Evolutionary conservation across 345 rosid genomes (phyloP).

Genomic region (Arabis hirsuta): DNA sequence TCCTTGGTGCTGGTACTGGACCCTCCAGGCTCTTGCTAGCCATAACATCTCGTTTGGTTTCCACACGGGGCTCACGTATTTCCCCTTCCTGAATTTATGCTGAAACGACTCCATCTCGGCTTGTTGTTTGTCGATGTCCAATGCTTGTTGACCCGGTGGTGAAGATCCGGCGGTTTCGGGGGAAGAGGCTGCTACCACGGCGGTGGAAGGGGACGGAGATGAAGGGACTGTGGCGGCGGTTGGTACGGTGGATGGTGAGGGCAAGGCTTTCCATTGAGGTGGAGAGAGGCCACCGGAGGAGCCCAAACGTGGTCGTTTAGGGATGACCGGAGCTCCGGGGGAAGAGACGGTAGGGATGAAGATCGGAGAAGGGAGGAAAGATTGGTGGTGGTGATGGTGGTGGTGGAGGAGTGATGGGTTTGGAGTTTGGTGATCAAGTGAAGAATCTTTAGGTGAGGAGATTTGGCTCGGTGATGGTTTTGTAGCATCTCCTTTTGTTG

Average conservation of each 20-base stretch:
- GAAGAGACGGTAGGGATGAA: conserved; percentile 61
- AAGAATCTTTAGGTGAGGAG: conserved; percentile 62
- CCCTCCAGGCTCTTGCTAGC: conserved; percentile 94
- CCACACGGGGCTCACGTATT: conserved; percentile 98
- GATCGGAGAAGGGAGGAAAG: conserved; percentile 62
- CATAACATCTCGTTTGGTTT: conserved; percentile 97
- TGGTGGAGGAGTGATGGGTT: conserved; percentile 45
- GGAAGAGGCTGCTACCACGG: conserved; percentile 62
- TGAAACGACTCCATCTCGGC: conserved; percentile 56
- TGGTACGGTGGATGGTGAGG: conserved; percentile 58
- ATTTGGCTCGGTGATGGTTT: conserved; percentile 46
- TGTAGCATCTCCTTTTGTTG: conserved; percentile 50
- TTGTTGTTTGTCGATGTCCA: conserved; percentile 55
- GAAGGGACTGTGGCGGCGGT: conserved; percentile 54
- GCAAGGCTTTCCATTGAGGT: conserved; percentile 78
- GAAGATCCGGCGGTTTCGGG: conserved; percentile 82
- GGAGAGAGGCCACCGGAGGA: conserved; percentile 41
- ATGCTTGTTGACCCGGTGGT: conserved; percentile 70
- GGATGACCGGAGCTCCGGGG: conserved; percentile 51
- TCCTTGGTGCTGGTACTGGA: conserved; percentile 62
- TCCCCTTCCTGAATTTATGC: conserved; percentile 83
- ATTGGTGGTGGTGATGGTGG: conserved; percentile 54
- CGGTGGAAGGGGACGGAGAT: conserved; percentile 46
- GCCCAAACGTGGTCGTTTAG: conserved; percentile 73
- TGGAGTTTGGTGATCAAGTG: conserved; percentile 46